Evolutionary conservation across 179 eudicot species (phyloP), one percentile per base, ranked within the genome.

Genomic region (Patellifolia procumbens): DNA sequence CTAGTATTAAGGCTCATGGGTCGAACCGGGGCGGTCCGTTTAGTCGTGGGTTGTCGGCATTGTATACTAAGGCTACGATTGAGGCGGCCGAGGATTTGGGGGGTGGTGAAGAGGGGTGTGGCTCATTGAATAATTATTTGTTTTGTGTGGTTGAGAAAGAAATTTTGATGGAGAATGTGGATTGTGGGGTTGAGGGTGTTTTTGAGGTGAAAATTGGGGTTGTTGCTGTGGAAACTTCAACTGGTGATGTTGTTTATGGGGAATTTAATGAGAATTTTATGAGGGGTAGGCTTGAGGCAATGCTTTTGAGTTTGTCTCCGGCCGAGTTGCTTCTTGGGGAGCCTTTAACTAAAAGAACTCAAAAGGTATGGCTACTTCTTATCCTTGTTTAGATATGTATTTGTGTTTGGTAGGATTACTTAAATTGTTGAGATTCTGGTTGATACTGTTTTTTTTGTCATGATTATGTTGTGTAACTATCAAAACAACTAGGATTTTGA

Each of bases 21-120:
- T 79, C 83, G 24, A 94, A 94, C 76, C 81, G 78, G 66, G 68
- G 83, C 42, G 98, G 94, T 3, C 98, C 98, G 1, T 94, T 94
- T 73, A 76, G 83, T n/a, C 89, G 98, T 13, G 98, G 97, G 68
- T 72, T 94, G 12, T 94, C 97, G 32, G 93, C 97, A 9, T 84
- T 94, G 90, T 94, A 94, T 79, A 92, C 97, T 1, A 94, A 91
- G 85, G 98, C 98, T 0, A 94, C 98, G 0, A 82, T 94, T 52
- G 98, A 94, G 85, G 97, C 97, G 13, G 89, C 87, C 0, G 93
- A 87, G 83, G 92, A 87, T 76, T 85, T 88, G 74, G 98, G 93
- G 31, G 92, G 91, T 29, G 84, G 82, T 22, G 97, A 91, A 28
- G 97, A 91, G 73, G 90, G 89, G 55, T 92, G 89, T 76, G 90